phyloP scores from a whole-genome alignment of 306 rosid species.

The Dryas octopetala region DNA sequence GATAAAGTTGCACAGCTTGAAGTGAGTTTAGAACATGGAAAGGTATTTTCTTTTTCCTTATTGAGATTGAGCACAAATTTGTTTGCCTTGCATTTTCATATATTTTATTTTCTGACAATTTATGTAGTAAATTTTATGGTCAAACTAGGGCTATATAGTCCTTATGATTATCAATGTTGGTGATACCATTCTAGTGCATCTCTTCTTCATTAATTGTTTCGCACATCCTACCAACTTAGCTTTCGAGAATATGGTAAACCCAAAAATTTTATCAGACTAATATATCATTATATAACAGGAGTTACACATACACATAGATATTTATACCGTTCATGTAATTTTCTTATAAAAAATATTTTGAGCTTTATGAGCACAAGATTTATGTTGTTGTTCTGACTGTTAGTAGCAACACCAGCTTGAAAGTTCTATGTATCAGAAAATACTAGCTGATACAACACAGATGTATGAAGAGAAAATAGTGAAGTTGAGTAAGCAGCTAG shows the following conservation, averaged over 20 bases:
- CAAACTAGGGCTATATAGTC: background rate
- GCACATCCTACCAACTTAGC: background rate
- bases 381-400: slow-evolving; percentile 36
- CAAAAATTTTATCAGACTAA: background rate
- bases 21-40: slow-evolving; percentile 39
- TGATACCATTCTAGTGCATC: background rate
- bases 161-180: background rate
- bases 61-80: background rate
- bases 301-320: background rate
- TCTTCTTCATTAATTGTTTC: background rate
- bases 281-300: background rate
- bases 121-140: background rate
- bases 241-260: background rate
- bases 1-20: slow-evolving; percentile 49
- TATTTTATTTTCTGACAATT: background rate
- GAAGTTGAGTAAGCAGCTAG: slow-evolving; percentile 45
- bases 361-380: slow-evolving; percentile 5
- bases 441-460: slow-evolving; percentile 66
- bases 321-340: background rate
- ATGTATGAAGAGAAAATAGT: slow-evolving; percentile 62
- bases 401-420: slow-evolving; percentile 63
- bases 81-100: background rate
- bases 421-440: slow-evolving; percentile 51
- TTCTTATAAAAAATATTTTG: background rate
- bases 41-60: slow-evolving; percentile 40